phyloP scores from a whole-genome alignment of 2,329 filamentous ascomycete genomes.

The Tothia fuscella region DNA sequence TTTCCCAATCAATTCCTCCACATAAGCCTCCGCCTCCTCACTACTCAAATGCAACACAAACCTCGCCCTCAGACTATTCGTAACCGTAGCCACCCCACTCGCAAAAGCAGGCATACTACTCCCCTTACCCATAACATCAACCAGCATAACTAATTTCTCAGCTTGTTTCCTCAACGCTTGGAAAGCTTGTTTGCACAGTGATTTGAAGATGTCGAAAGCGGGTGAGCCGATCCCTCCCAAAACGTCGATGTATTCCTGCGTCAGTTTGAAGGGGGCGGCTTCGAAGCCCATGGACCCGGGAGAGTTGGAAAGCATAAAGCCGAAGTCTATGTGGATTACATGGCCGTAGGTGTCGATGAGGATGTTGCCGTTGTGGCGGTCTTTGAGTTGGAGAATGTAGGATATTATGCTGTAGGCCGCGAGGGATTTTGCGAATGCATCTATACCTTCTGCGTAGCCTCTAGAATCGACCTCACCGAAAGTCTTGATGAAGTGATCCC shows the following conservation, averaged over 20 bases:
- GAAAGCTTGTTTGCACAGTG: constrained; percentile 70
- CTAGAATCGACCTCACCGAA: constrained; percentile 62
- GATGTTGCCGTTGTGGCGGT: constrained; percentile 77
- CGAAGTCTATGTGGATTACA: constrained; percentile 81
- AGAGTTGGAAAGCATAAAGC: constrained; percentile 81
- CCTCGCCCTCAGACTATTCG: constrained; percentile 55
- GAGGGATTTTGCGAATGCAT: constrained; percentile 69
- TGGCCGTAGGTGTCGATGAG: constrained; percentile 77
- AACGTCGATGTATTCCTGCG: constrained; percentile 76
- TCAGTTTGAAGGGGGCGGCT: constrained; percentile 76
- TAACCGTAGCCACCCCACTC: constrained; percentile 59
- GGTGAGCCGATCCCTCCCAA: constrained; percentile 59
- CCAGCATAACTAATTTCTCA: constrained; percentile 69
- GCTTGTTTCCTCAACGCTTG: constrained; percentile 69
- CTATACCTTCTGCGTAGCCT: constrained; percentile 57
- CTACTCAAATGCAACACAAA: constrained; percentile 75
- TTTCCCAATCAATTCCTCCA: constrained; percentile 72
- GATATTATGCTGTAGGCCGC: constrained; percentile 78
- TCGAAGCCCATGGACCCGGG: constrained; percentile 77
- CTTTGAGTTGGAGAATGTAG: constrained; percentile 74
- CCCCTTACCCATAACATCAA: constrained; percentile 72
- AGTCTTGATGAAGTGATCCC: constrained; percentile 68
- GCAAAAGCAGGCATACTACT: constrained; percentile 79
- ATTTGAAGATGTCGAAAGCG: constrained; percentile 65
- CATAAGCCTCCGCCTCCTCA: constrained; percentile 69